Conservation (phyloP, 2,329 filamentous ascomycete genomes). For the Chrysoporthe deuterocubensis region DNA sequence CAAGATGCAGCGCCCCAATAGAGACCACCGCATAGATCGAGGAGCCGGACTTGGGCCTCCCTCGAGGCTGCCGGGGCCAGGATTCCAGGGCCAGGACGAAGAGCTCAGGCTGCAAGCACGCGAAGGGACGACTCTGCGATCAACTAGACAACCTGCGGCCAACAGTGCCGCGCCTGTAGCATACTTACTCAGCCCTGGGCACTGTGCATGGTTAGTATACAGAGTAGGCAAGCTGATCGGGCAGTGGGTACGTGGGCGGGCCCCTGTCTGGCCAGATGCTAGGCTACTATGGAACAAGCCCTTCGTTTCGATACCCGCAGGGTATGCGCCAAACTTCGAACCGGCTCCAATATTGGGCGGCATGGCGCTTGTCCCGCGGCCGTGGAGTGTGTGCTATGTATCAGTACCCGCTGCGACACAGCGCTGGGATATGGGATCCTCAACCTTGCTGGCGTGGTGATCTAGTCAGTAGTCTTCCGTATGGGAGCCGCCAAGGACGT, state of each 20-base stretch:
- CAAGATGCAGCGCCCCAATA: too few species aligned
- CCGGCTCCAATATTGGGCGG: slow-evolving; percentile 34
- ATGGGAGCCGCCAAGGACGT: neutral
- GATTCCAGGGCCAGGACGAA: neutral
- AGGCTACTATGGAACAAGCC: neutral
- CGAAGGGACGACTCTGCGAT: too few species aligned
- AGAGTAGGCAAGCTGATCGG: neutral
- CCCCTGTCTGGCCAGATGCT: neutral
- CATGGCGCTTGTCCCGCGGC: slow-evolving; percentile 37
- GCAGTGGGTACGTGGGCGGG: neutral
- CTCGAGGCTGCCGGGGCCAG: neutral
- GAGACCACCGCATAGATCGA: neutral
- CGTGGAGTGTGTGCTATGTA: slow-evolving; percentile 28
- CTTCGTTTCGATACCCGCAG: slow-evolving; percentile 25
- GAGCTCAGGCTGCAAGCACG: neutral
- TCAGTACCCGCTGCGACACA: slow-evolving; percentile 28
- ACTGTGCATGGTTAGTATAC: neutral
- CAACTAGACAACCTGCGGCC: too few species aligned
- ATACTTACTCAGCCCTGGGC: neutral
- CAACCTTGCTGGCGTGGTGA: neutral
- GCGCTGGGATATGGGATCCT: neutral
- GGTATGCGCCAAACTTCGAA: slow-evolving; percentile 35
- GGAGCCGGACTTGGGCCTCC: neutral
- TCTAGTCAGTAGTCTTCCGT: neutral
- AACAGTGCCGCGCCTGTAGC: neutral